phyloP scores from a whole-genome alignment of 1,284 basidiomycete genomes.

The Apiotrichum gracile region DNA sequence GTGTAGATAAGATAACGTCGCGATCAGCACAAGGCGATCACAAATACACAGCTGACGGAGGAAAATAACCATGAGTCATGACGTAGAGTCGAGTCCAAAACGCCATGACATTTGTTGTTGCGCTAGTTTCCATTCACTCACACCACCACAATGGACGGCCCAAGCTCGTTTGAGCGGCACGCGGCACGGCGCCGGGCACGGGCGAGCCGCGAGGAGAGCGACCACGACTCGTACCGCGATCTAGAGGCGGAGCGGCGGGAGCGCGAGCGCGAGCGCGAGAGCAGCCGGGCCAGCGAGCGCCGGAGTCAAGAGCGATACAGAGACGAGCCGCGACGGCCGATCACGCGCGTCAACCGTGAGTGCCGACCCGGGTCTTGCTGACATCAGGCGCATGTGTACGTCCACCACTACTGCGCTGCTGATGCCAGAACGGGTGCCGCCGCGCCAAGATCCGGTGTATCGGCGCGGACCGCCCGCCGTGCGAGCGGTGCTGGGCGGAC shows the following conservation, averaged over 20 bases:
- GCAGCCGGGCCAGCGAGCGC: not conserved
- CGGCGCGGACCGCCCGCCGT: constrained; percentile 76
- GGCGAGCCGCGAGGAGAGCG: not conserved
- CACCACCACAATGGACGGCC: not conserved
- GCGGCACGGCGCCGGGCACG: not conserved
- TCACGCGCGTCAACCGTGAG: too few relatives aligned
- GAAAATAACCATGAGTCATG: too few relatives aligned
- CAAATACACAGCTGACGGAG: too few relatives aligned
- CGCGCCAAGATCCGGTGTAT: constrained; percentile 52
- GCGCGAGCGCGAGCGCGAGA: not conserved
- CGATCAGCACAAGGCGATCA: too few relatives aligned
- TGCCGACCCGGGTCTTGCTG: too few relatives aligned
- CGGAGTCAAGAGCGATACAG: not conserved
- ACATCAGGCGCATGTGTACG: too few relatives aligned
- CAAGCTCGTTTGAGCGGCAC: not conserved
- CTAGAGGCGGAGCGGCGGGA: not conserved
- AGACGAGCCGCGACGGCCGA: not conserved
- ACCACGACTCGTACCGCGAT: too few relatives aligned
- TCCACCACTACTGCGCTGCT: not conserved
- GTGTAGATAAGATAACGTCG: too few relatives aligned
- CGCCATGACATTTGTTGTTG: too few relatives aligned
- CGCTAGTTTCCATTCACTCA: not conserved
- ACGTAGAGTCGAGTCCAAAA: too few relatives aligned
- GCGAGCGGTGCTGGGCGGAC: constrained; percentile 71
- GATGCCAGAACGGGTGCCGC: constrained; percentile 19